phyloP scores from a whole-genome alignment of 2,329 filamentous ascomycete genomes.

The Balansia obtecta region DNA sequence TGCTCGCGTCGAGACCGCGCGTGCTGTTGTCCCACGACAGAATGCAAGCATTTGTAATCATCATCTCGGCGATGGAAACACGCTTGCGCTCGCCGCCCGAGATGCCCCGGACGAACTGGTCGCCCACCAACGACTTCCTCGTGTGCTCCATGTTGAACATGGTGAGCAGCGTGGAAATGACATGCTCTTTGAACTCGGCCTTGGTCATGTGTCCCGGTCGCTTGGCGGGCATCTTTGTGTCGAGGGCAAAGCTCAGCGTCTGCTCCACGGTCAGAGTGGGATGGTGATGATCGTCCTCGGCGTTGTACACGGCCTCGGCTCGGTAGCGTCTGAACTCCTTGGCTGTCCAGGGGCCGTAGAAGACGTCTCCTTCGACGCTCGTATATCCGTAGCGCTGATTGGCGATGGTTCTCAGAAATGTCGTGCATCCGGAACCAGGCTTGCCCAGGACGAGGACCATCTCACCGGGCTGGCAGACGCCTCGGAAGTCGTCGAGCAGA shows the following conservation, averaged over 20 bases:
- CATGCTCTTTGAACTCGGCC: slow-evolving; percentile 61
- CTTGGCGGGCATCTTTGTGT: slow-evolving; percentile 75
- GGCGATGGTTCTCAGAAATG: slow-evolving; percentile 55
- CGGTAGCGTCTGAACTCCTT: slow-evolving; percentile 63
- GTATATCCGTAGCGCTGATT: slow-evolving; percentile 51
- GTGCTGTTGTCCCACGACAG: slow-evolving; percentile 68
- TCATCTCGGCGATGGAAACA: slow-evolving; percentile 73
- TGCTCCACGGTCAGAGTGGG: slow-evolving; percentile 79
- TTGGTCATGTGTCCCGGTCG: slow-evolving; percentile 62
- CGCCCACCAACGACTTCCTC: slow-evolving; percentile 71
- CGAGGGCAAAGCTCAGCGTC: slow-evolving; percentile 72
- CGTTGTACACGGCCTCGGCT: slow-evolving; percentile 73
- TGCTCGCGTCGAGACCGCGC: slow-evolving; percentile 55
- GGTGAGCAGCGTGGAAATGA: slow-evolving; percentile 63
- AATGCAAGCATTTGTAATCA: slow-evolving; percentile 61
- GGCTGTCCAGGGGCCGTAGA: slow-evolving; percentile 62
- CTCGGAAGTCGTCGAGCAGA: slow-evolving; percentile 60
- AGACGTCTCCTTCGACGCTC: slow-evolving; percentile 52
- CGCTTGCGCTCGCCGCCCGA: slow-evolving; percentile 71
- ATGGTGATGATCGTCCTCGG: slow-evolving; percentile 71
- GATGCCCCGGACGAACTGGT: slow-evolving; percentile 67
- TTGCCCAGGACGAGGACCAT: slow-evolving; percentile 77
- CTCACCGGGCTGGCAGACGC: slow-evolving; percentile 66
- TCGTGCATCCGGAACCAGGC: slow-evolving; percentile 61
- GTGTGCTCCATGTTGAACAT: slow-evolving; percentile 96